These are phyloP conservation scores for Betula pendula DNA, from an alignment of 306 rosid genomes.

Conservation along the genomic window DNA sequence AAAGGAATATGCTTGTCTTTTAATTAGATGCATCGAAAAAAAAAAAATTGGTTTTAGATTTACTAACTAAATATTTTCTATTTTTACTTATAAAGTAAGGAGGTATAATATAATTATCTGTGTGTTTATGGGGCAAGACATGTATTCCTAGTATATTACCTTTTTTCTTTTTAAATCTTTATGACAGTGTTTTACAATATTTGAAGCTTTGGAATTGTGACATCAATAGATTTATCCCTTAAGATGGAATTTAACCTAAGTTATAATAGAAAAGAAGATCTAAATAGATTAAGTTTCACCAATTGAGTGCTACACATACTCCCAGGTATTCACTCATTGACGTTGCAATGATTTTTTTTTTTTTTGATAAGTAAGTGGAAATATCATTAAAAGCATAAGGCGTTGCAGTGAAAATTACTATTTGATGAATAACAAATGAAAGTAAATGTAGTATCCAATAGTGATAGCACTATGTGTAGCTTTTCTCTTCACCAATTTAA, in stretches of 20 bases:
- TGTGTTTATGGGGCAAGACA: too few relatives aligned
- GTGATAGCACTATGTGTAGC: too few relatives aligned
- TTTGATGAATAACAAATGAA: too few relatives aligned
- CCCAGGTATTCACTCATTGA: too few relatives aligned
- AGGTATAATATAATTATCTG: background rate
- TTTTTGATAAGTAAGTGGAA: too few relatives aligned
- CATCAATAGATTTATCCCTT: background rate
- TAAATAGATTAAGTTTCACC: background rate
- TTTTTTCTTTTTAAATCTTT: too few relatives aligned
- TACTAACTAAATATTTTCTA: background rate
- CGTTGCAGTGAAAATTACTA: too few relatives aligned
- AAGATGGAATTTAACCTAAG: background rate
- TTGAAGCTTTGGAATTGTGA: background rate
- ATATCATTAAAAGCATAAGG: too few relatives aligned
- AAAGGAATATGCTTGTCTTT: background rate
- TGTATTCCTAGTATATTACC: too few relatives aligned
- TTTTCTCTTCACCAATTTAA: background rate
- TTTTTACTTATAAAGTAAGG: background rate
- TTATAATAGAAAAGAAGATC: background rate
- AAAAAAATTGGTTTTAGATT: background rate
- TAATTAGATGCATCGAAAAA: background rate
- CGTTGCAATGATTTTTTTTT: too few relatives aligned
- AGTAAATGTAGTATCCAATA: too few relatives aligned
- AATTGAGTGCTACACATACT: too few relatives aligned
- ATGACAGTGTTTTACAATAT: background rate